phyloP scores from a whole-genome alignment of 2,329 filamentous ascomycete species.

The Scedosporium aurantiacum region DNA sequence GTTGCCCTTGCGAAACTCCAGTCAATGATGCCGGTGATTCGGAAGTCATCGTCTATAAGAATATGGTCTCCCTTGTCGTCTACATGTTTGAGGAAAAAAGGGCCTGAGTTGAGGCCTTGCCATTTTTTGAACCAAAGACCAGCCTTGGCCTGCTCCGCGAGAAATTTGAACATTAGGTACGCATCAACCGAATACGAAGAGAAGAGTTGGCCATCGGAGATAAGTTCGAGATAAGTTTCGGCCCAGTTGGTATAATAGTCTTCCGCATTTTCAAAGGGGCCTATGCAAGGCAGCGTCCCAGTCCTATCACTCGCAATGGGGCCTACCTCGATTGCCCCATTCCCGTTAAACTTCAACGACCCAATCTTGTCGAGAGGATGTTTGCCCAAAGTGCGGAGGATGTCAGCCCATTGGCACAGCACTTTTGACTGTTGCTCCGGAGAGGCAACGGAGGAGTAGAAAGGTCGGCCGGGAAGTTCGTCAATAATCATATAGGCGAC shows the following conservation, averaged over 20 bases:
- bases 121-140: neutral
- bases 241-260: conserved; percentile 15
- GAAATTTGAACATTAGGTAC: conserved; percentile 28
- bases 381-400: conserved; percentile 8
- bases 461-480: conserved; percentile 14
- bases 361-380: conserved; percentile 6
- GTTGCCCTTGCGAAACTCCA: conserved; percentile 10
- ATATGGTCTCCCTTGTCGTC: conserved; percentile 27
- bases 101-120: conserved; percentile 7
- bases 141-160: conserved; percentile 15
- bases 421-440: conserved; percentile 13
- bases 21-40: conserved; percentile 24
- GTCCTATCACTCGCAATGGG: conserved; percentile 9
- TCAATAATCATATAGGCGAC: conserved; percentile 17
- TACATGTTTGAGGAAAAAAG: conserved; percentile 30
- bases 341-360: conserved; percentile 5
- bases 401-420: conserved; percentile 11
- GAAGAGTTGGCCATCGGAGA: conserved; percentile 21
- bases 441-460: conserved; percentile 11
- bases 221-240: conserved; percentile 16
- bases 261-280: conserved; percentile 10
- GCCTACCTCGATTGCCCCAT: conserved; percentile 7
- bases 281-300: conserved; percentile 9
- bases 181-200: conserved; percentile 15
- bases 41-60: conserved; percentile 23